Evolutionary conservation across 1,284 basidiomycete genomes (phyloP), one percentile per base, ranked within the genome.

Genomic region (Naganishia liquefaciens): DNA sequence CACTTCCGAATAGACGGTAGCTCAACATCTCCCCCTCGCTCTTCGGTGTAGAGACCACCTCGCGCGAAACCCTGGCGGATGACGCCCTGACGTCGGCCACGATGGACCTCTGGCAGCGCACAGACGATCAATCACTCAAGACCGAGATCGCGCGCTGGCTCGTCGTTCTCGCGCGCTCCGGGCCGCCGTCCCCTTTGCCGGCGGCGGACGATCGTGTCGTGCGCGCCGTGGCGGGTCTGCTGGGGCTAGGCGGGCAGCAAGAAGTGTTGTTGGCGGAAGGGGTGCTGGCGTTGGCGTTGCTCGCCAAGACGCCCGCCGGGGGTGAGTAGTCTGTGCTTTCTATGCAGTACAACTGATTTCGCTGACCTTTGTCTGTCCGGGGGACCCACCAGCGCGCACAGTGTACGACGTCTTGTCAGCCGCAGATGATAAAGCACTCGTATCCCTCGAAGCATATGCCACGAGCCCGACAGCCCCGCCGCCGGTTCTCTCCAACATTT

Each of bases 111-210:
- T 83, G 89, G 39, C 82, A 83, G 58, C 87, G 92, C 47, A 89
- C 91, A 2, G 89, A 95, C 72, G 88, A 89, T 33, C 81, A 90
- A 5, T 85, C 91, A 0, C 82, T 95, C 39, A 89, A 88, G 77
- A 91, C 90, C 73, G 95, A 98, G 80, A 89, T 88, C 25, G 90
- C 91, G 15, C 87, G 94, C 13, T 86, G 95, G 0, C 81, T 96
- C 60, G 90, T 91, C 69, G 93, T 93, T 75, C 83, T 87, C 85
- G 86, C 77, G 84, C 86, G 58, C 77, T 46, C 46, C 55, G 88
- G 15, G 13, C 33, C 5, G 17, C 15, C 17, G 30, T 19, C 4
- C 13, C n/a, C n/a, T 5, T 19, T 13, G 2, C 9, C 19, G 4
- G 51, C 13, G n/a, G 19, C 19, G 30, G 30, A 53, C 19, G n/a